Conservation (phyloP, 2,329 filamentous ascomycete species). For the Fusarium lyarnte region DNA sequence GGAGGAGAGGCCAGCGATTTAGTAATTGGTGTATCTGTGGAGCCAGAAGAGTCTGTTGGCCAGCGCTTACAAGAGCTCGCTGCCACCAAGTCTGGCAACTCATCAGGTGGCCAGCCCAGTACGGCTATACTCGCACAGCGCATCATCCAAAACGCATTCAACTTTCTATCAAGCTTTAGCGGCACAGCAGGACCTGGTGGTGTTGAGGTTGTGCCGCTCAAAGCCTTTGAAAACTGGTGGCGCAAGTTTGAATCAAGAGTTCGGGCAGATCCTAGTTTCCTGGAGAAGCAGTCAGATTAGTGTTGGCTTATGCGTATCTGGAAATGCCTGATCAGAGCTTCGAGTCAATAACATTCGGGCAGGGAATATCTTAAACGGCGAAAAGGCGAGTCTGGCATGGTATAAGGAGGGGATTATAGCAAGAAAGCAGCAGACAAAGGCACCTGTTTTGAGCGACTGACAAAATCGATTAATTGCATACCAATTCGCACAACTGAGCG, state of each 20-base stretch:
- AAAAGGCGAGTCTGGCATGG: background rate
- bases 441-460: slow-evolving; percentile 15
- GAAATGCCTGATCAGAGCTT: background rate
- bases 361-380: background rate
- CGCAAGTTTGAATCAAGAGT: slow-evolving; percentile 91
- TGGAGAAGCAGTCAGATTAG: slow-evolving; percentile 69
- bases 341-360: background rate
- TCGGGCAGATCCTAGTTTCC: slow-evolving; percentile 85
- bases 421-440: background rate
- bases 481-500: background rate
- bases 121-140: slow-evolving; percentile 86
- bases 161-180: slow-evolving; percentile 91
- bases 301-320: background rate
- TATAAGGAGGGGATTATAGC: background rate
- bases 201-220: slow-evolving; percentile 90
- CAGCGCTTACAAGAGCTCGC: slow-evolving; percentile 71
- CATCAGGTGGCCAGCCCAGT: slow-evolving; percentile 56
- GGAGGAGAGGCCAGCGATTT: slow-evolving; percentile 56
- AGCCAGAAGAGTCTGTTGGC: slow-evolving; percentile 77
- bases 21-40: slow-evolving; percentile 84
- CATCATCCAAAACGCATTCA: slow-evolving; percentile 97
- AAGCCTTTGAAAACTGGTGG: slow-evolving; percentile 98
- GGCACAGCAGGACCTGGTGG: slow-evolving; percentile 68
- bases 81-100: slow-evolving; percentile 40
- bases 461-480: background rate